These are phyloP conservation scores for Aspergillus sp. DNA, from an alignment of 2,329 filamentous ascomycete genomes.

Conservation along the genomic window DNA sequence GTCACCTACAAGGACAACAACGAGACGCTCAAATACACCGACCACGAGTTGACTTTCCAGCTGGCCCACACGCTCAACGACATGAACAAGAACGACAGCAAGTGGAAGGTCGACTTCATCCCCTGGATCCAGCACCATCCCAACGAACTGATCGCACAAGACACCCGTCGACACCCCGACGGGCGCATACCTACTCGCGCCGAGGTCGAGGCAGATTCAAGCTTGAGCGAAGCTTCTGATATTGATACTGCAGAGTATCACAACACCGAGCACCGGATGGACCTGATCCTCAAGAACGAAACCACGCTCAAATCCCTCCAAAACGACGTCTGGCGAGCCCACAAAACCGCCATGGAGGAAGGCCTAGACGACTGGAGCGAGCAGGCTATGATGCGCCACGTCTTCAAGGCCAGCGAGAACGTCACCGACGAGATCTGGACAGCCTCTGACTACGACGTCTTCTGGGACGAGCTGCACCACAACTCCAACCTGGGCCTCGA, in stretches of 20 bases:
- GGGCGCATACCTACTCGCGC: constrained; percentile 25
- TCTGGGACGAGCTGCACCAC: constrained; percentile 30
- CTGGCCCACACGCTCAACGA: constrained; percentile 23
- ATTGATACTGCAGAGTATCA: constrained; percentile 15
- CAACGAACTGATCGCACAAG: constrained; percentile 31
- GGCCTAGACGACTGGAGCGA: constrained; percentile 28
- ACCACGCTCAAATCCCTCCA: constrained; percentile 22
- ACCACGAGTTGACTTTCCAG: constrained; percentile 27
- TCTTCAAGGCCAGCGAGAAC: constrained; percentile 37
- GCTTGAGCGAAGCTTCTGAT: constrained; percentile 16
- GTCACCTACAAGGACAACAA: constrained; percentile 23
- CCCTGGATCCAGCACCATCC: constrained; percentile 16
- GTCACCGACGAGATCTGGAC: constrained; percentile 38
- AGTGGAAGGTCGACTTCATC: constrained; percentile 28
- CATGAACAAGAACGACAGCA: constrained; percentile 22
- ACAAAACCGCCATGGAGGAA: constrained; percentile 23
- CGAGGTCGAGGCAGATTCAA: constrained; percentile 17
- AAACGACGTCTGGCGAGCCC: constrained; percentile 23
- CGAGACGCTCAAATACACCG: constrained; percentile 22
- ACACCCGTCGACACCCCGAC: constrained; percentile 14
- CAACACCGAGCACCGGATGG: constrained; percentile 15
- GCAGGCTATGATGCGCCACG: constrained; percentile 30
- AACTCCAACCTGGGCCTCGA: constrained; percentile 3
- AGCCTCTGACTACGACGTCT: constrained; percentile 29
- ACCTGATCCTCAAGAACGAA: constrained; percentile 18